These are phyloP conservation scores for Dictyostelium purpureum DNA, from an alignment of 78 protist genomes.

Conservation along the genomic window DNA sequence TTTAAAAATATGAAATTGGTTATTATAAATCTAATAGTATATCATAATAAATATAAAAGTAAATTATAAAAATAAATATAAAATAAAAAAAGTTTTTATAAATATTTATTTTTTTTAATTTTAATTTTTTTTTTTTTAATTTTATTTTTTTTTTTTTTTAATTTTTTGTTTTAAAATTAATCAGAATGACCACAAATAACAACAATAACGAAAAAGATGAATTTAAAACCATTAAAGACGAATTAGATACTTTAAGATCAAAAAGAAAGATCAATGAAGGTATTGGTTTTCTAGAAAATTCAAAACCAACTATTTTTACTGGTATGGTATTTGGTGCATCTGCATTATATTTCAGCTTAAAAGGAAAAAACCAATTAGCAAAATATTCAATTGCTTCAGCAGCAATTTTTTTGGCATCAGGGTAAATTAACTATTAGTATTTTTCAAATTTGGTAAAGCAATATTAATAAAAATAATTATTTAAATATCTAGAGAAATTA, in stretches of 20 bases:
- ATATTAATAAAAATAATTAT: neutral
- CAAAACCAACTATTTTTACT: constrained; percentile 31
- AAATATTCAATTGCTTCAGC: constrained; percentile 32
- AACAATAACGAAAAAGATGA: neutral
- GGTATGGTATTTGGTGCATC: neutral
- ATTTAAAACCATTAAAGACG: no score
- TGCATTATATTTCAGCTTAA: neutral
- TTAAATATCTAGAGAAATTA: neutral
- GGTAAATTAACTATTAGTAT: neutral
- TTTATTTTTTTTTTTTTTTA: no score
- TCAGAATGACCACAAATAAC: no score
- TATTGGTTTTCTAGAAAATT: neutral
- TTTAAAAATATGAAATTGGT: neutral
- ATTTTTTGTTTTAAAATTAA: no score
- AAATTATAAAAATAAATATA: neutral
- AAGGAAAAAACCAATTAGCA: neutral
- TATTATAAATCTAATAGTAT: neutral
- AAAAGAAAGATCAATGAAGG: no score
- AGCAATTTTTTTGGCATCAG: neutral
- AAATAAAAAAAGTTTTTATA: no score
- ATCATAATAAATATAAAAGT: neutral
- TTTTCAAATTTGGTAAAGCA: neutral
- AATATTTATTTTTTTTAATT: no score
- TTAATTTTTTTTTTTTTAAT: no score
- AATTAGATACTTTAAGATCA: no score